These are phyloP conservation scores for Rhizoctonia solani DNA, from an alignment of 1,284 basidiomycete genomes.

Conservation along the genomic window DNA sequence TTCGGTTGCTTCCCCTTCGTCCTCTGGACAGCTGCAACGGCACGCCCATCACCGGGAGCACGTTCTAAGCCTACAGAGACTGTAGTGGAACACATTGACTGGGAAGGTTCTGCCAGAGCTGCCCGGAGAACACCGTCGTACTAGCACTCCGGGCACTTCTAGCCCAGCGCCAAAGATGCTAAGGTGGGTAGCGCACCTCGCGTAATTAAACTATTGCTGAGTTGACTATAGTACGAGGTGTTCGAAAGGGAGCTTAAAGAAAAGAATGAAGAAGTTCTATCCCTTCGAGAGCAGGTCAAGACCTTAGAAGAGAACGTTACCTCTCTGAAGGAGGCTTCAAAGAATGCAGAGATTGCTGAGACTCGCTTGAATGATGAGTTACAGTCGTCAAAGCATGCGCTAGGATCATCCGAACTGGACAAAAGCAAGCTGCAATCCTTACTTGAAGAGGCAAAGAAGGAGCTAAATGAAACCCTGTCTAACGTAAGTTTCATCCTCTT, in stretches of 20 bases:
- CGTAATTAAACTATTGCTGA: background rate
- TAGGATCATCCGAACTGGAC: background rate
- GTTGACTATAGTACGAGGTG: conserved; percentile 58
- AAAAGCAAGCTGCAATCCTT: conserved; percentile 26
- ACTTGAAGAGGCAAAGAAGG: conserved; percentile 18
- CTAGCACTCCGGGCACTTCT: conserved; percentile 1
- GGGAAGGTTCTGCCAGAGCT: background rate
- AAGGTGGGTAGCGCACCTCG: conserved; percentile 6
- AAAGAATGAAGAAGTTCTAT: conserved; percentile 49
- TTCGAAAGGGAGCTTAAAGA: conserved; percentile 50
- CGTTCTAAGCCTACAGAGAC: background rate
- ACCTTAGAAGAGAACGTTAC: conserved; percentile 25
- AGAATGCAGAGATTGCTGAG: conserved; percentile 11
- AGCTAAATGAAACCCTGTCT: conserved; percentile 28
- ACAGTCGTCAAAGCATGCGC: conserved; percentile 5
- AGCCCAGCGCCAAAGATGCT: conserved; percentile 28
- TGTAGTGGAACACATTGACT: background rate
- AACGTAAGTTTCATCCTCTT: conserved; percentile 6
- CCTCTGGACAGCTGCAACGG: background rate
- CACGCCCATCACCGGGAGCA: conserved; percentile 2
- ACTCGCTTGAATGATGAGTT: conserved; percentile 3
- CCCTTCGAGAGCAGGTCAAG: conserved; percentile 34
- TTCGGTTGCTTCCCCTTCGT: conserved; percentile 18
- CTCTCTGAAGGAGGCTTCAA: conserved; percentile 32
- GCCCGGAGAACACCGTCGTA: background rate